Base-by-base conservation (phyloP, 768 basidiomycete species). In the Aureoboletus auriporus region DNA sequence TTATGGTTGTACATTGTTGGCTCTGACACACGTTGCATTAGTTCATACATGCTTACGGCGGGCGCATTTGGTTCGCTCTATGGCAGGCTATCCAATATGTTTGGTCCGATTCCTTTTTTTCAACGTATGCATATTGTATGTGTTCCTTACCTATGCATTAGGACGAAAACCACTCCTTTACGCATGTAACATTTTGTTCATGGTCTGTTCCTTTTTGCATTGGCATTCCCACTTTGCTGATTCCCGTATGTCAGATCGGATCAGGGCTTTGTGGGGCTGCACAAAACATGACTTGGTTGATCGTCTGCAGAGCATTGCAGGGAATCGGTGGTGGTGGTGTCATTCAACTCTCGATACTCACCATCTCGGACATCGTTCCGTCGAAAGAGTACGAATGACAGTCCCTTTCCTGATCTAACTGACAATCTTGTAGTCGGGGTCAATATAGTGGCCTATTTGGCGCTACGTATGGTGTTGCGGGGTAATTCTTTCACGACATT, bases 311-410 rank as follows among this genome's bases (percentile, higher is more conserved):
- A 53, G 89, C 86, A 1, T 70, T 93, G 1, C 91, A 92, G 64
- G 89, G 91, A 10, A 80, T 90, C 30, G 90, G 89, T 9, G 88
- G 86, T 13, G 87, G 87, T 4, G 89, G 86, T 1, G 79, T 88
- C 47, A 71, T 86, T 6, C 86, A 87, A 58, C 70, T 90, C 53
- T 81, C 85, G 1, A 78, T 84, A 43, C 90, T 91, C 59, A 84
- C 78, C 0, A 82, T 91, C 35, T 82, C 85, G 34, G 92, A 93
- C 63, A 91, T 94, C 31, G 85, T 92, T 1, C 80, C 89, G 0
- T 69, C 93, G 37, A 71, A 82, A 69, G 83, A 90, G 86, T 87
- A 61, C 42, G 82, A 62, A 8, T 6, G 33, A 4, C 13, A 30
- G 1, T 36, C 42, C 26, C 2, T 39, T 16, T 28, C 33, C 1